Conservation (phyloP, 331 rosid genomes). For the Stylosanthes scabra region DNA sequence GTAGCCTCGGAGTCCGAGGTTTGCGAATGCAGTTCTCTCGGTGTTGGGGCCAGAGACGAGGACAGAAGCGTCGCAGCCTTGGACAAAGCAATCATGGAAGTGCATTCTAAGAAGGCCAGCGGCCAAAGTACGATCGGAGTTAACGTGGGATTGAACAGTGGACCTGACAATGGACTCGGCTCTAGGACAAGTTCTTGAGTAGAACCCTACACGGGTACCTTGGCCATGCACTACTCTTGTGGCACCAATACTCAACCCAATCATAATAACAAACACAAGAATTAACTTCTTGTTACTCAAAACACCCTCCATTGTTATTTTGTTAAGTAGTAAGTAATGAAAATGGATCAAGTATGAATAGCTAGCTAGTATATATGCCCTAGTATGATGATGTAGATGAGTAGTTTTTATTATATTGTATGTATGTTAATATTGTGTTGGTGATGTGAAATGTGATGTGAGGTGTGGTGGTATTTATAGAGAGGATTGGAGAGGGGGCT, state of each 20-base stretch:
- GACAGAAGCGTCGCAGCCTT: slow-evolving; percentile 81
- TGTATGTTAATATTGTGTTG: background rate
- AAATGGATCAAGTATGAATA: background rate
- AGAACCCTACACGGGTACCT: slow-evolving; percentile 67
- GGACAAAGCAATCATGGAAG: slow-evolving; percentile 85
- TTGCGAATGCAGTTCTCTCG: slow-evolving; percentile 40
- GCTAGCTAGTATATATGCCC: background rate
- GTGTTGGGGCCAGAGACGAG: slow-evolving; percentile 61
- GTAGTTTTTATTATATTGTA: too few species aligned
- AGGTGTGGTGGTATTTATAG: slow-evolving; percentile 4
- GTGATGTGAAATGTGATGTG: background rate
- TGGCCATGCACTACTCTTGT: slow-evolving; percentile 51
- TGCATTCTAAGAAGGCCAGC: slow-evolving; percentile 79
- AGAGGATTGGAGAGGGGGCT: background rate
- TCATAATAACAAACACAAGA: background rate
- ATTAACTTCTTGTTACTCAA: background rate
- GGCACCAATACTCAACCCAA: slow-evolving; percentile 28
- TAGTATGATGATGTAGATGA: too few species aligned
- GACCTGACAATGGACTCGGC: slow-evolving; percentile 72
- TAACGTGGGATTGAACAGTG: slow-evolving; percentile 58
- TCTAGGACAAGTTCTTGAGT: slow-evolving; percentile 53
- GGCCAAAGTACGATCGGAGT: slow-evolving; percentile 53
- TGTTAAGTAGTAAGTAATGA: background rate
- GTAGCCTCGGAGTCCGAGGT: slow-evolving; percentile 47
- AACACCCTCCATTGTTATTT: slow-evolving; percentile 20